A percentile compares a stretch with the other conserved stretches of the same genome.
Conservation (phyloP, 306 rosid species). For the Rubus parviflorus region DNA sequence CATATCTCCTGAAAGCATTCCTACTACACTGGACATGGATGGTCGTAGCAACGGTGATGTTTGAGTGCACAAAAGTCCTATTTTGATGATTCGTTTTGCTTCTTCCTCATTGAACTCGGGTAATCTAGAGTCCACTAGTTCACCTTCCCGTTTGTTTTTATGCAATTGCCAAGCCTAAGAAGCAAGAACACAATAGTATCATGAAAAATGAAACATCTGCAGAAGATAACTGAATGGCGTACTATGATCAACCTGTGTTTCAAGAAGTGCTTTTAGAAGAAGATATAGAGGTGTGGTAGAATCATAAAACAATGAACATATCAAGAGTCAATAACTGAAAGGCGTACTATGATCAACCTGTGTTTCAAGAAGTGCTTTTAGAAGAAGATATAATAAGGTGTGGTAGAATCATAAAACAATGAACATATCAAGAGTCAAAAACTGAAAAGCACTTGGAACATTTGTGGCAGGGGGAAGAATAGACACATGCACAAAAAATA, state of each 20-base stretch:
- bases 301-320: not conserved
- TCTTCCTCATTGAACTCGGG: constrained; percentile 46
- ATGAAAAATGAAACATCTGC: not conserved
- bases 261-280: not conserved
- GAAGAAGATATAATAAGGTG: too few relatives aligned
- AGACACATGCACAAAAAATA: not conserved
- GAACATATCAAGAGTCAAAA: not conserved
- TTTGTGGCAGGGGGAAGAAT: not conserved
- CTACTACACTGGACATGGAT: constrained; percentile 70
- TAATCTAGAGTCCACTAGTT: constrained; percentile 49
- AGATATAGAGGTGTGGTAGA: too few relatives aligned
- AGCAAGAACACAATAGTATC: not conserved
- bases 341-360: not conserved
- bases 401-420: not conserved
- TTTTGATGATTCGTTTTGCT: constrained; percentile 43
- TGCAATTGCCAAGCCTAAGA: constrained; percentile 67
- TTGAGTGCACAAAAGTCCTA: constrained; percentile 66
- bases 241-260: not conserved
- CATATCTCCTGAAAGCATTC: constrained; percentile 67
- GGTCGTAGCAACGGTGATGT: constrained; percentile 60
- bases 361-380: not conserved
- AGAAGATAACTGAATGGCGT: not conserved
- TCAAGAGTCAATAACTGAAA: not conserved
- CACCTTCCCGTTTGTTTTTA: constrained; percentile 39
- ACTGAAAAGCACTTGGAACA: not conserved